These are phyloP conservation scores for Balamuthia mandrillaris DNA, from an alignment of 208 protist species.

Conservation along the genomic window DNA sequence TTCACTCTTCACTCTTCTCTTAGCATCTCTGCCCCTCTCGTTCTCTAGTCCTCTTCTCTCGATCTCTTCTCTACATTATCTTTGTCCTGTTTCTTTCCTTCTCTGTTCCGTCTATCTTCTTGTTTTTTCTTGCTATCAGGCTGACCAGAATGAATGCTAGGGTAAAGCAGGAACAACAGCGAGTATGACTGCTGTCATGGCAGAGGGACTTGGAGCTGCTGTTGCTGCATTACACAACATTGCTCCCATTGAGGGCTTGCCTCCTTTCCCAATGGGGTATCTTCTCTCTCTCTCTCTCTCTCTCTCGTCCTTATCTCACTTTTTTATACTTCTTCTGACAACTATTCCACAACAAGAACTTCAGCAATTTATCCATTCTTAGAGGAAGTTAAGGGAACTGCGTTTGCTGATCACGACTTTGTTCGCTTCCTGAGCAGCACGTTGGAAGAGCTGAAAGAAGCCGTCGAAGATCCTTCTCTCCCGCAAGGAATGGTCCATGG, in stretches of 20 bases:
- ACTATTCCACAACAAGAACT: neutral
- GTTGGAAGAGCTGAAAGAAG: neutral
- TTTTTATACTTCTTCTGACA: neutral
- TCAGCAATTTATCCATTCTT: neutral
- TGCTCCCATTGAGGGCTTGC: neutral
- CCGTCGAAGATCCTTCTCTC: neutral
- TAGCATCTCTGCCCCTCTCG: neutral
- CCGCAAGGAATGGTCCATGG: slow-evolving; percentile 12
- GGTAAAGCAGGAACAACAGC: neutral
- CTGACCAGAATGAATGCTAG: no score
- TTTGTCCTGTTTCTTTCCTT: neutral
- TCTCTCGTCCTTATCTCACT: neutral
- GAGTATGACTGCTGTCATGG: neutral
- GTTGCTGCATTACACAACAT: neutral
- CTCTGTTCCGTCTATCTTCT: neutral
- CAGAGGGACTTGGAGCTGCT: neutral
- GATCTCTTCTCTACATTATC: neutral
- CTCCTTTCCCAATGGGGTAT: slow-evolving; percentile 15
- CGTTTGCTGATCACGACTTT: neutral
- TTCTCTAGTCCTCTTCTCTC: neutral
- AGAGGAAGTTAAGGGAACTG: neutral
- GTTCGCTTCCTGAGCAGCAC: neutral
- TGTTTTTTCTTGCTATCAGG: neutral
- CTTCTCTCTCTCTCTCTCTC: neutral
- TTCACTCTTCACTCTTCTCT: neutral